phyloP scores from a whole-genome alignment of 163 green algal species.

The Chlorella variabilis region DNA sequence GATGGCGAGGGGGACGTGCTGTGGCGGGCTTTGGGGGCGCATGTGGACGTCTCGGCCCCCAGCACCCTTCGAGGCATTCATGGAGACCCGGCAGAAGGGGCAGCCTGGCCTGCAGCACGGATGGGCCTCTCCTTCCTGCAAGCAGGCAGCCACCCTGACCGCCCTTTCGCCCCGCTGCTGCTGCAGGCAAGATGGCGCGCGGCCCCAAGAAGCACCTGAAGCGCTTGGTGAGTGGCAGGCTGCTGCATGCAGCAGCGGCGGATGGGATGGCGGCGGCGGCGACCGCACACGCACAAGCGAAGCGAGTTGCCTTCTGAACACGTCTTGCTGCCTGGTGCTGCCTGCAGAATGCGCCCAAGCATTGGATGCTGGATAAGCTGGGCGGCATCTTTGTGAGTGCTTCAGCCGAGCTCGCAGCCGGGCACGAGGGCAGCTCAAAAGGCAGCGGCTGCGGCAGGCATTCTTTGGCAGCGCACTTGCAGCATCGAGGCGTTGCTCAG shows the following conservation, averaged over 20 bases:
- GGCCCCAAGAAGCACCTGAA: conserved; percentile 99
- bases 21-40: no score
- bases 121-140: not conserved
- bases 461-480: not conserved
- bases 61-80: no score
- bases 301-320: not conserved
- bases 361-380: conserved; percentile 99
- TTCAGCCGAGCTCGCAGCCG: not conserved
- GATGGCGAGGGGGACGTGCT: no score
- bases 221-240: conserved; percentile 53
- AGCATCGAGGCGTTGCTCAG: no score
- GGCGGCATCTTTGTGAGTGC: conserved; percentile 97
- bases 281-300: no score
- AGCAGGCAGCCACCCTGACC: conserved; percentile 1
- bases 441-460: not conserved
- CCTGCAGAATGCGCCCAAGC: conserved; percentile 82
- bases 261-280: conserved; percentile 3
- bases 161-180: not conserved
- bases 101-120: not conserved
- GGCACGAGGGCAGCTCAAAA: not conserved
- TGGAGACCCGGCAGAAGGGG: not conserved
- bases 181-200: conserved; percentile 63
- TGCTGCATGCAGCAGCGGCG: not conserved
- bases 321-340: not conserved
- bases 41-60: no score